Evolutionary conservation across 2,329 filamentous ascomycete species (phyloP).

Genomic region (Colletotrichum sp.): DNA sequence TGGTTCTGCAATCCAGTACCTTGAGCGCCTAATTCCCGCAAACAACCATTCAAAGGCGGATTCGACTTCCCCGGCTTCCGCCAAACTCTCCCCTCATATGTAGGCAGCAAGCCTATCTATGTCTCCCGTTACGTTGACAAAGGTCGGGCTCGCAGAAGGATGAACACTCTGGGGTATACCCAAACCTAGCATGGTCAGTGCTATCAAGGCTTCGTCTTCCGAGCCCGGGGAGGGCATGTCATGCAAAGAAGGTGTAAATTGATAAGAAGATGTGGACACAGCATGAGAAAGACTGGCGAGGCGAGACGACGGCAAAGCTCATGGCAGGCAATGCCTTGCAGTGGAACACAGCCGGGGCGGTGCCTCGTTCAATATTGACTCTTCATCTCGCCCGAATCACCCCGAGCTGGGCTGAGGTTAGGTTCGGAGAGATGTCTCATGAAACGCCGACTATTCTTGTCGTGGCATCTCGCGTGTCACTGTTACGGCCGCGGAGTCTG

Average conservation of each 20-base stretch:
- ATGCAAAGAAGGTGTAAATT: conserved; percentile 6
- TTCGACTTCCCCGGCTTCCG: conserved; percentile 5
- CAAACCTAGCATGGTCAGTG: conserved; percentile 9
- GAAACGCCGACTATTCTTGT: conserved; percentile 16
- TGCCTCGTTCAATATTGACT: neutral
- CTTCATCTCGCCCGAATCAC: neutral
- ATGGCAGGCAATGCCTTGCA: neutral
- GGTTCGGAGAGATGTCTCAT: conserved; percentile 12
- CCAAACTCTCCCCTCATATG: conserved; percentile 1
- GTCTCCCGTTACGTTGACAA: neutral
- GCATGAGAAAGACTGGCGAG: neutral
- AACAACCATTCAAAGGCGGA: neutral
- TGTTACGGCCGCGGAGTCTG: neutral
- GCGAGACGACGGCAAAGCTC: neutral
- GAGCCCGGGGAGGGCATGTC: conserved; percentile 1
- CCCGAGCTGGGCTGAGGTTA: neutral
- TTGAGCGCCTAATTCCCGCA: neutral
- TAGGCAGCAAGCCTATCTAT: conserved; percentile 1
- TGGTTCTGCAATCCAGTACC: neutral
- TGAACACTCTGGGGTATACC: conserved; percentile 17
- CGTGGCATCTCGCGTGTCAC: conserved; percentile 18
- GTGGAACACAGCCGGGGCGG: neutral
- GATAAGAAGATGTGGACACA: neutral
- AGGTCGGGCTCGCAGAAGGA: neutral
- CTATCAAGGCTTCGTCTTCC: neutral